Evolutionary conservation across 2,329 filamentous ascomycete genomes (phyloP), one percentile per base, ranked within the genome.

Genomic region (Diaporthe citri): DNA sequence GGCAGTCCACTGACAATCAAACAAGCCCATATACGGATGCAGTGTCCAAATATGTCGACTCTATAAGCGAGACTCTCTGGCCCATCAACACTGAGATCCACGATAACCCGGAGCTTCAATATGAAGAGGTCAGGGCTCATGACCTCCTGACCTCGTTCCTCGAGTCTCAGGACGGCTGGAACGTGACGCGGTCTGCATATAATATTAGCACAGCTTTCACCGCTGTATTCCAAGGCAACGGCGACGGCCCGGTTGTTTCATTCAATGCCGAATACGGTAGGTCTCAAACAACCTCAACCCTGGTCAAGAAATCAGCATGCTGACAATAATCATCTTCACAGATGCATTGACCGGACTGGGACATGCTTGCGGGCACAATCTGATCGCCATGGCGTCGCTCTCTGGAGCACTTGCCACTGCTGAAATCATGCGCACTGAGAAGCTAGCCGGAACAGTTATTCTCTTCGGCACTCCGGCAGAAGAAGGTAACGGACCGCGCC

Each of bases 201-300:
- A 88, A 86, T 3, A 77, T 91, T 0, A 81, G 84, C 9, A 91
- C 89, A 0, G 84, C 88, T 2, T 91, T 91, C 76, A 85, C 86
- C 64, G 87, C 84, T 17, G 81, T 84, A 15, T 64, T 64, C 25
- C 25, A 46, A n/a, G 60, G 60, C 3, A 34, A 9, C n/a, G 60
- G 60, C 5, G 41, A 64, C 9, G 60, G 60, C 41, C 60, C 60
- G 3, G 60, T 64, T 22, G 60, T 64, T 13, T 64, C 60, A 8
- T 64, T 64, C 9, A 64, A 64, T 17, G 60, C 60, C 9, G 60
- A 64, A 28, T 64, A 64, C 3, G 60, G 60, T 64, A n/a, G 9
- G 60, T 34, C 17, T 46, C 1, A 64, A 20, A 31, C 22, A 13
- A 12, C 25, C 17, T 22, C 7, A 22, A 0, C 7, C 7, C 8